Conservation (phyloP, 257 asterid genomes). For the Apocynum venetum region DNA sequence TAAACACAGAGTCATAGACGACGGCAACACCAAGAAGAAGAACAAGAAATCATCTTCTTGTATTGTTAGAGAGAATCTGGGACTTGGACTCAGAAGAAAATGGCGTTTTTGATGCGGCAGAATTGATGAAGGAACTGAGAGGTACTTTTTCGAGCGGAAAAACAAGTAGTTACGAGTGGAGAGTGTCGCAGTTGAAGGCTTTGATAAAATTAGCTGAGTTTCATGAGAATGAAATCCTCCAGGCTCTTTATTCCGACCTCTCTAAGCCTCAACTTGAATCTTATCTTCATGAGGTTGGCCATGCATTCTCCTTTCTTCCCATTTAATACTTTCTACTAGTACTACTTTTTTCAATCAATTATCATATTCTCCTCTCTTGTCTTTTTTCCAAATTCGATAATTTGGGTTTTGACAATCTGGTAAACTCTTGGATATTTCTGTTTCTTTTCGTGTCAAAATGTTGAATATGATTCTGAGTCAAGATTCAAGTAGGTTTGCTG, state of each 20-base stretch:
- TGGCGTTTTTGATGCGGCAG: constrained; percentile 43
- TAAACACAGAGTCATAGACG: background rate
- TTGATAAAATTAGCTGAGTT: constrained; percentile 40
- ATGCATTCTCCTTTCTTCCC: background rate
- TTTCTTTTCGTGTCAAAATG: background rate
- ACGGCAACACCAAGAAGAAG: background rate
- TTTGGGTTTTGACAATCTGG: background rate
- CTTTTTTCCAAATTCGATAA: background rate
- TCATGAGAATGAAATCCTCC: constrained; percentile 61
- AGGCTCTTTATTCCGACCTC: constrained; percentile 68
- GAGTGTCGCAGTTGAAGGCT: constrained; percentile 73
- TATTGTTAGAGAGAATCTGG: background rate
- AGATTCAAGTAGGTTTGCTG: background rate
- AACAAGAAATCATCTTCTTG: background rate
- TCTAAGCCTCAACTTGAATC: constrained; percentile 72
- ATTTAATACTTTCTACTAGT: too few relatives aligned
- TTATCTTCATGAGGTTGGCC: constrained; percentile 59
- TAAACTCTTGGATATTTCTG: background rate
- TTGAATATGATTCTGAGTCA: background rate
- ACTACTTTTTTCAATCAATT: too few relatives aligned
- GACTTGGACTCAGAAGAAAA: background rate
- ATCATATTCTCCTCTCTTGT: background rate
- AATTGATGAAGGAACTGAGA: constrained; percentile 58
- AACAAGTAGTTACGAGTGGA: constrained; percentile 72
- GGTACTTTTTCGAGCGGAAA: constrained; percentile 47